phyloP scores from a whole-genome alignment of 2,329 filamentous ascomycete genomes.

The Xylaria sp. region DNA sequence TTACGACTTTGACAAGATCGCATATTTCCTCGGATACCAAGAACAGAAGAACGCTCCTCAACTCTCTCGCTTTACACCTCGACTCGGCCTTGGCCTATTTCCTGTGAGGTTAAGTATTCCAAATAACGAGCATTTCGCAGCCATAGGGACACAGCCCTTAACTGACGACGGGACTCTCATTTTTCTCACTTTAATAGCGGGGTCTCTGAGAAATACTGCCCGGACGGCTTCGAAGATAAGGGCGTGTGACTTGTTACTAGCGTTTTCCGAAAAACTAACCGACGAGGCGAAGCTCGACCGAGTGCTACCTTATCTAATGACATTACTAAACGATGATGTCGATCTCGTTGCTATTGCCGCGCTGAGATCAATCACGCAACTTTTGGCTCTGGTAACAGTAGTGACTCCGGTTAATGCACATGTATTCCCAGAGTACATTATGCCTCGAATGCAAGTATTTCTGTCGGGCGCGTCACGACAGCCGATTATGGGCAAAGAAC shows the following conservation, averaged over 20 bases:
- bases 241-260: conserved; percentile 90
- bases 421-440: conserved; percentile 74
- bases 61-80: conserved; percentile 54
- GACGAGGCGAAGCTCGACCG: conserved; percentile 97
- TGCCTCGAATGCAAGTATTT: conserved; percentile 70
- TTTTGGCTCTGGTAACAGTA: conserved; percentile 87
- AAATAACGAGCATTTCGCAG: conserved; percentile 79
- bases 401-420: conserved; percentile 82
- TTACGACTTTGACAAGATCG: conserved; percentile 97
- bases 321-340: conserved; percentile 81
- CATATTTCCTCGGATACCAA: conserved; percentile 87
- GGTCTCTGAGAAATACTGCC: conserved; percentile 88
- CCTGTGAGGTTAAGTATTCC: conserved; percentile 89
- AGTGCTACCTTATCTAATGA: conserved; percentile 89
- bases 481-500: conserved; percentile 51
- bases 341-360: conserved; percentile 89
- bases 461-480: conserved; percentile 57
- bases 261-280: conserved; percentile 89
- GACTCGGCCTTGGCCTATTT: conserved; percentile 72
- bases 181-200: conserved; percentile 88
- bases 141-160: conserved; percentile 68
- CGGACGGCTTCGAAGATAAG: conserved; percentile 87
- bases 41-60: conserved; percentile 55
- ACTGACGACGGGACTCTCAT: conserved; percentile 91
- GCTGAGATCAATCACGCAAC: conserved; percentile 86